Evolutionary conservation across 768 basidiomycete genomes (phyloP), one percentile per base, ranked within the genome.

Genomic region (Mycena polygramma): DNA sequence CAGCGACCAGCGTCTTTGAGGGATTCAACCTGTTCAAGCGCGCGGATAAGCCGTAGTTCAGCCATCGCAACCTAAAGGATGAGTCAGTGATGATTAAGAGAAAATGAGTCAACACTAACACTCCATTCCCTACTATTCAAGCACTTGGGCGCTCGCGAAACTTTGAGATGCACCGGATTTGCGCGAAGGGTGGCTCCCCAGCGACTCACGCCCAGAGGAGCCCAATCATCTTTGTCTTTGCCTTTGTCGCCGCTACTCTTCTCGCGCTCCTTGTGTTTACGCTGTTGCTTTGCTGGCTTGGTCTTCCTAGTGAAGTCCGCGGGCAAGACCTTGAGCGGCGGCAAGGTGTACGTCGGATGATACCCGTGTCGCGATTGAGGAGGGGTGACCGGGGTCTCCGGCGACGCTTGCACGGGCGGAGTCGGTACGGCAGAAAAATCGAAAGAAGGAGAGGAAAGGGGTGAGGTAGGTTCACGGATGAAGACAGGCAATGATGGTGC

Each of bases 1-100:
- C 98, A 99, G 43, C 89, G 84, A 5, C 91, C 91, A 14, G 87
- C 88, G 35, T 89, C 86, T 79, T 98, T 97, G 67, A 98, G 86
- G 36, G 83, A 79, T 68, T 99, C 96, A 57, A 99, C 91, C 14
- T 92, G 88, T 55, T 97, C 95, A 71, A 98, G 85, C 1, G 95
- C 90, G 49, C 94, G 89, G 39, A 93, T 80, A 41, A 97, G 85
- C 69, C 91, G 87, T 67, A 97, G 77, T 77, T 98, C 97, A 20
- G 87, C 83, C 77, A 93, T 89, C 1, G 94, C 95, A 54, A 95
- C 86, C 93, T 95, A 53, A 59, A 63, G 64, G 63, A 55, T 37
- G 53, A 66, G 39, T 51, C 17, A 67, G 20, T 19, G 69, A 24
- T 54, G 60, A 39, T 59, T 36, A 61, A 30, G 10, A 24, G 24